Conservation (phyloP, 192 early-diverging fungal species). For the Backusella luteola region DNA sequence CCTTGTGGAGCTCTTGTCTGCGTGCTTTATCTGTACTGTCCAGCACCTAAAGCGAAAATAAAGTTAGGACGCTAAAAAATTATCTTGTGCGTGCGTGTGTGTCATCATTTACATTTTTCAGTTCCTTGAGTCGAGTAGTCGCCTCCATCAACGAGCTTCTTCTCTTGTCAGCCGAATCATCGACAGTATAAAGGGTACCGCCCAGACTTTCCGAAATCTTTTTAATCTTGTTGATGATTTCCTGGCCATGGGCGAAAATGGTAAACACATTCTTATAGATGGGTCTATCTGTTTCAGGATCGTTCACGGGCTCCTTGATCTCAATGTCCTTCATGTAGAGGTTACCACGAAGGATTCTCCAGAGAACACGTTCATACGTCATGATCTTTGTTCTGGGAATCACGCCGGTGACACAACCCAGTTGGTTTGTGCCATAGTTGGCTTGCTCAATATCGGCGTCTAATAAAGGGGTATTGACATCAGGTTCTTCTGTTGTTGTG, state of each 20-base stretch:
- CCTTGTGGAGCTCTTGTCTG: slow-evolving; percentile 75
- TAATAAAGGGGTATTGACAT: slow-evolving; percentile 53
- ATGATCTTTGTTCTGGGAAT: slow-evolving; percentile 76
- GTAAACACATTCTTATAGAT: slow-evolving; percentile 98
- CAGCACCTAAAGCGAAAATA: slow-evolving; percentile 54
- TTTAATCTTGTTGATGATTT: slow-evolving; percentile 84
- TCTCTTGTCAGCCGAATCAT: slow-evolving; percentile 80
- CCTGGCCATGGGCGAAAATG: slow-evolving; percentile 95
- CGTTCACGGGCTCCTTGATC: slow-evolving; percentile 90
- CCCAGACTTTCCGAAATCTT: slow-evolving; percentile 96
- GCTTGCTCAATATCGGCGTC: slow-evolving; percentile 50
- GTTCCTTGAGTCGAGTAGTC: slow-evolving; percentile 82
- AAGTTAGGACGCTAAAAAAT: background rate
- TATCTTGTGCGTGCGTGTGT: too few relatives aligned
- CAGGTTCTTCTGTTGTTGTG: background rate
- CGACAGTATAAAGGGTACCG: slow-evolving; percentile 93
- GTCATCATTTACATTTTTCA: slow-evolving; percentile 42
- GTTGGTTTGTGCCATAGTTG: slow-evolving; percentile 36
- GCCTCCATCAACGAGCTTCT: slow-evolving; percentile 79
- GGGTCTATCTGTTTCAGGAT: slow-evolving; percentile 82
- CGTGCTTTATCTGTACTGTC: slow-evolving; percentile 84
- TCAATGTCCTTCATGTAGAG: slow-evolving; percentile 94
- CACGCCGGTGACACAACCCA: slow-evolving; percentile 97
- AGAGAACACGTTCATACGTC: slow-evolving; percentile 94
- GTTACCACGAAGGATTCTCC: slow-evolving; percentile 95